These are phyloP conservation scores for Carex scoparia DNA, from an alignment of 176 grass and related monocot species.

Conservation along the genomic window DNA sequence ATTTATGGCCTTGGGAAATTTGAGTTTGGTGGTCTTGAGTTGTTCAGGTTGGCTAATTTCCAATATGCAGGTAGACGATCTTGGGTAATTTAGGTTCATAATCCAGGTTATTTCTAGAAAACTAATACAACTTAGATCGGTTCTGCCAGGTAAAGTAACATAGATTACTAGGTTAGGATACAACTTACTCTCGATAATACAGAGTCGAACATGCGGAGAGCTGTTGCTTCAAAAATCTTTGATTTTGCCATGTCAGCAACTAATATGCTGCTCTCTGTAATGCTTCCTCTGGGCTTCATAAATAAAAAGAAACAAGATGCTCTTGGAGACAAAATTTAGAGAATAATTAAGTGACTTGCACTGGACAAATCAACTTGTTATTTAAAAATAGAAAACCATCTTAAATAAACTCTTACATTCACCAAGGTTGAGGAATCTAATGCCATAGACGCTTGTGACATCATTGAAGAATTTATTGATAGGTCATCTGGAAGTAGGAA, in stretches of 20 bases:
- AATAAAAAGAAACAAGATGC: constrained; percentile 10
- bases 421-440: not conserved
- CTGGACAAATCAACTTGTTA: not conserved
- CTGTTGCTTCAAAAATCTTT: constrained; percentile 27
- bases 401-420: constrained; percentile 1
- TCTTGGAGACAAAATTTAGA: not conserved
- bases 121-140: not conserved
- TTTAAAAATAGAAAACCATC: not conserved
- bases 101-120: not conserved
- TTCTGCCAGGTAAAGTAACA: not conserved
- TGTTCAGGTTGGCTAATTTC: not conserved
- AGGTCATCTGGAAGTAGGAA: not conserved
- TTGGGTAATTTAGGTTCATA: not conserved
- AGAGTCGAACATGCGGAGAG: constrained; percentile 50
- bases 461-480: constrained; percentile 26
- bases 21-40: not conserved
- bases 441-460: not conserved
- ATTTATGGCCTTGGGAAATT: not conserved
- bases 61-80: not conserved
- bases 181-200: constrained; percentile 45
- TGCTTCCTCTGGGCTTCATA: constrained; percentile 27
- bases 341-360: not conserved
- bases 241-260: not conserved
- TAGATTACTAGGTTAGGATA: not conserved
- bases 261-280: constrained; percentile 3